phyloP scores from a whole-genome alignment of 2,329 filamentous ascomycete genomes.

The Colletotrichum tabaci region DNA sequence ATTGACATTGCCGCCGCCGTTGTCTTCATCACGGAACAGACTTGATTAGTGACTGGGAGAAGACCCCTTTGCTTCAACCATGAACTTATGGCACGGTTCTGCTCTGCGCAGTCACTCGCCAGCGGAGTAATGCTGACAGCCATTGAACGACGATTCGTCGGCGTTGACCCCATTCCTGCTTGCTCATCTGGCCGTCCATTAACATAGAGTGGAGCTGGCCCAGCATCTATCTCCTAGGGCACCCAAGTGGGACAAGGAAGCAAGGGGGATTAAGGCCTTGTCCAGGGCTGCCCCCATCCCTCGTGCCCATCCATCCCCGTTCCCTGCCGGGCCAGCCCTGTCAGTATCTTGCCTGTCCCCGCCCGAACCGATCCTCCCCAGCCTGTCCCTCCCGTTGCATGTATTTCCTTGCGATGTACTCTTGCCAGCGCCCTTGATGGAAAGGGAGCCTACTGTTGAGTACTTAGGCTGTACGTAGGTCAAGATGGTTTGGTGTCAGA shows the following conservation, averaged over 20 bases:
- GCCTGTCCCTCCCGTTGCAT: neutral
- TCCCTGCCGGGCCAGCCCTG: constrained; percentile 18
- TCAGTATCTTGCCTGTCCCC: constrained; percentile 3
- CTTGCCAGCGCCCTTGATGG: constrained; percentile 6
- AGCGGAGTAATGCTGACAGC: constrained; percentile 24
- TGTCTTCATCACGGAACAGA: neutral
- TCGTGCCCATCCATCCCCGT: constrained; percentile 14
- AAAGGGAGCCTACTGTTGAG: neutral
- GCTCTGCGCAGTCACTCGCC: constrained; percentile 11
- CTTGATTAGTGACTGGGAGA: neutral
- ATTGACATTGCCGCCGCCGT: neutral
- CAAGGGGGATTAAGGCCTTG: constrained; percentile 32
- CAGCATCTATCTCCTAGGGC: constrained; percentile 22
- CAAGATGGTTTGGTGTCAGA: neutral
- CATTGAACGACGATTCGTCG: constrained; percentile 34
- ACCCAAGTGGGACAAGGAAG: constrained; percentile 36
- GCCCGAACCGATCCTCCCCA: neutral
- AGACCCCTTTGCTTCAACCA: neutral
- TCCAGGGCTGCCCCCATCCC: constrained; percentile 16
- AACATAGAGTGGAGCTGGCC: constrained; percentile 16
- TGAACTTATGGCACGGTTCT: constrained; percentile 15
- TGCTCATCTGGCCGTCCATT: neutral
- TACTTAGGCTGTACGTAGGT: neutral
- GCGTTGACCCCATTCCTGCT: constrained; percentile 8
- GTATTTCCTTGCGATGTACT: neutral